Evolutionary conservation across 129 eudicot genomes (phyloP), one percentile per base, ranked within the genome.

Genomic region (Deinandra increscens): DNA sequence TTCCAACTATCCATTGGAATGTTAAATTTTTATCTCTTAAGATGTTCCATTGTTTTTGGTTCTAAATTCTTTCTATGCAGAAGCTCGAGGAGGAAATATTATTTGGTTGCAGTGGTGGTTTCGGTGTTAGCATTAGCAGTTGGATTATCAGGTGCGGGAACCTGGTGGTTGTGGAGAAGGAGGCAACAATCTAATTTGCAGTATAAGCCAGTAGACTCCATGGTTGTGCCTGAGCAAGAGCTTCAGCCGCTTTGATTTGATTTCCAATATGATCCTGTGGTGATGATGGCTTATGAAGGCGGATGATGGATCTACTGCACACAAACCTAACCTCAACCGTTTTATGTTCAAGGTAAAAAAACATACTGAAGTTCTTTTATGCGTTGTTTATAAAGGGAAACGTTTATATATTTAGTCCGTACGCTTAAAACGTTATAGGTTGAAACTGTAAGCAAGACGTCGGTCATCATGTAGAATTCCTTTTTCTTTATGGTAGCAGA

Each of bases 161-260:
- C 81, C 62, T 94, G 95, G 99, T 71, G 87, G 82, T 59, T 87
- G 26, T 87, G 88, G 85, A 85, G 81, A 75, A 73, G 78, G 39
- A 78, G 80, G 80, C 83, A 84, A 17, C 89, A 83, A 76, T 73
- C 84, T 11, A 54, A 46, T 26, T 5, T 68, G 54, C 77, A 85
- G 11, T 94, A 94, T 84, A 84, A 89, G 78, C 97, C 97, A 15
- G 96, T 94, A 14, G 91, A 90, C 41, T 60, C 88, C 36, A 23
- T 55, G 13, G 66, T 50, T 74, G 83, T 79, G 9, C 82, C 90
- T n/a, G 99, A 94, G 71, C 97, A 89, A 85, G 99, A 94, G 70
- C 95, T 94, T 58, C 99, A 94, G 70, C 98, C 95, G 0, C 82
- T 91, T 18, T 26, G 31, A n/a, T n/a, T n/a, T n/a, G n/a, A 77